Evolutionary conservation across 768 basidiomycete species (phyloP), one percentile per base, ranked within the genome.

Genomic region (Paxillus involutus): DNA sequence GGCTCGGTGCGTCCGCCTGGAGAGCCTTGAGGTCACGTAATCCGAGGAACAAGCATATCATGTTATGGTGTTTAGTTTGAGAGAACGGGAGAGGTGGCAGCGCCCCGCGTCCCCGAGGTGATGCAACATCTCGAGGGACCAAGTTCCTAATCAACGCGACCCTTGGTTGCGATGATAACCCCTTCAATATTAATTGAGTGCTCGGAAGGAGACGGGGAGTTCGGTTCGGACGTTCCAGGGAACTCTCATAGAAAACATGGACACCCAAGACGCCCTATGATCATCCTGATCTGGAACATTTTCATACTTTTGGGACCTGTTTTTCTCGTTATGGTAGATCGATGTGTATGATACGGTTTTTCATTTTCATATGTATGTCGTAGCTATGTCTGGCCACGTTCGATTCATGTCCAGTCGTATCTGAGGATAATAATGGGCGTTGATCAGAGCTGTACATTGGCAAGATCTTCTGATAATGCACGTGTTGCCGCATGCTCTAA

Each of bases 41-140:
- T 40, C 50, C 11, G 58, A 52, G 29, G 36, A 30, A 17, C 63
- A 62, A 51, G 62, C 55, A n/a, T 17, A 47, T 39, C 44, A 49
- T 49, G 35, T 58, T 14, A 49, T 59, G 30, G 51, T 19, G 14
- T 57, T 56, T 49, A 13, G 54, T 24, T 35, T 62, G 41, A 29
- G 47, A 44, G 47, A 57, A 52, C 61, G 63, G 55, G 63, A 49
- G 36, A 52, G 51, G 56, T 61, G 61, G 69, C 49, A 54, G 46
- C 44, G 16, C 56, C 53, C 61, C 66, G 58, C 58, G 63, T 69
- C 47, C 41, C 47, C 63, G 62, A 63, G 59, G 56, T 67, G 76
- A 44, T 68, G 69, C 49, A 59, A 32, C 58, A 59, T 72, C 57
- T 65, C 63, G 53, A 65, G 58, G 52, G 58, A 54, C 56, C 29